These are phyloP conservation scores for Eurotiales sp. DNA, from an alignment of 2,329 filamentous ascomycete genomes.

Conservation along the genomic window DNA sequence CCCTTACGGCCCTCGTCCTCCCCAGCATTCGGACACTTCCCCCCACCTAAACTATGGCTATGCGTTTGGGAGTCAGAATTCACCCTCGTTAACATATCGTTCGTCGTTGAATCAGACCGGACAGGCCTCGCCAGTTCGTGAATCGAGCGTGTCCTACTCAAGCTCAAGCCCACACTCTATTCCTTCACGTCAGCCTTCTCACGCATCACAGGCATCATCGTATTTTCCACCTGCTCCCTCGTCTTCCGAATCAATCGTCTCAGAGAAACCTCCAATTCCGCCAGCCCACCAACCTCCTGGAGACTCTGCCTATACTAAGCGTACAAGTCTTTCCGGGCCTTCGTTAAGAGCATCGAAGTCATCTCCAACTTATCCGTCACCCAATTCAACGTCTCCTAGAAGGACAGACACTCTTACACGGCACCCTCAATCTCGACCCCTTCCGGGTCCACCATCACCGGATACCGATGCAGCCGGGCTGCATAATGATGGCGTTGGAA, in stretches of 20 bases:
- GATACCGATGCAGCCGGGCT: constrained; percentile 36
- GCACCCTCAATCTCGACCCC: constrained; percentile 55
- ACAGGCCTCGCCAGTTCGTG: constrained; percentile 23
- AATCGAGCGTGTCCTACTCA: constrained; percentile 21
- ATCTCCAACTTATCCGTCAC: constrained; percentile 51
- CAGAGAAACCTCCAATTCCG: constrained; percentile 33
- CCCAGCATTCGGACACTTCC: constrained; percentile 22
- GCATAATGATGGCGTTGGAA: constrained; percentile 21
- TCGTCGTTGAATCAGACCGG: constrained; percentile 28
- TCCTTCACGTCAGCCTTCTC: constrained; percentile 10
- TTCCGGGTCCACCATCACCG: constrained; percentile 53
- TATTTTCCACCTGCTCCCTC: constrained; percentile 8
- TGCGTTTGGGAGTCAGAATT: constrained; percentile 21
- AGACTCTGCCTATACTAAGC: constrained; percentile 25
- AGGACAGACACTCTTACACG: constrained; percentile 52
- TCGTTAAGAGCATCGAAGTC: constrained; percentile 39
- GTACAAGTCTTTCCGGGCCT: constrained; percentile 27
- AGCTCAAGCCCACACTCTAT: constrained; percentile 10
- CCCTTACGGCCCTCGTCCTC: constrained; percentile 34
- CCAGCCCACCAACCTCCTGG: constrained; percentile 27
- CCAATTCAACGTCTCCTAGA: constrained; percentile 48
- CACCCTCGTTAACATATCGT: constrained; percentile 24
- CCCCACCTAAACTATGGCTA: constrained; percentile 27
- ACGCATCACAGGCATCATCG: constrained; percentile 18
- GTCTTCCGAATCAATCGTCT: constrained; percentile 11